These are phyloP conservation scores for Pholiota adiposa DNA, from an alignment of 1,284 basidiomycete species.

Conservation along the genomic window DNA sequence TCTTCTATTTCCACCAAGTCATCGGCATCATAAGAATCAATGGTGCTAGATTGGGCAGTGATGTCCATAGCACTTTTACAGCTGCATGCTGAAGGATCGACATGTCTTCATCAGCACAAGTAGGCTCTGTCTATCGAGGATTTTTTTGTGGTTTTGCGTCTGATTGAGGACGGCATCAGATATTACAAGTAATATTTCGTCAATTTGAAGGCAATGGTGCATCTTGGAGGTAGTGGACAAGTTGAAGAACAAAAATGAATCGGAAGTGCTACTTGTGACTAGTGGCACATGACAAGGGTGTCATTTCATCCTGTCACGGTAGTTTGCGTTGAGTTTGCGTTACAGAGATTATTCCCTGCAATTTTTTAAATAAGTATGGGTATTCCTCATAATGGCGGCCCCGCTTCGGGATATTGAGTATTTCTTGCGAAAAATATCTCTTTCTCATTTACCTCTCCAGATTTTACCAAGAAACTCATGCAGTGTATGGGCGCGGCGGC, in stretches of 20 bases:
- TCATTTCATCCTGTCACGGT: too few species aligned
- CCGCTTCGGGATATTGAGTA: too few species aligned
- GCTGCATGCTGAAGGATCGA: constrained; percentile 14
- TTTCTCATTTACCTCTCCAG: too few species aligned
- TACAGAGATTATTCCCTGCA: too few species aligned
- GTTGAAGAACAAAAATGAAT: neutral
- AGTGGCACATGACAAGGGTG: neutral
- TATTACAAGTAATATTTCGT: neutral
- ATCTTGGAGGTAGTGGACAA: neutral
- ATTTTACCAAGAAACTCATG: too few species aligned
- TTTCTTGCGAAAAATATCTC: too few species aligned
- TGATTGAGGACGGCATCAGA: neutral
- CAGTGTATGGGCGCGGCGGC: too few species aligned
- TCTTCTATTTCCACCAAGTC: constrained; percentile 2
- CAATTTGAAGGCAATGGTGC: neutral
- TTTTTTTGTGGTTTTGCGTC: neutral
- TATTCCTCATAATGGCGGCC: too few species aligned
- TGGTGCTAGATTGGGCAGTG: constrained; percentile 10
- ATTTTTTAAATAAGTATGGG: too few species aligned
- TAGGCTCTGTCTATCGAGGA: constrained; percentile 4
- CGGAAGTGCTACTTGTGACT: neutral
- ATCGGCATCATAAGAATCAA: constrained; percentile 18
- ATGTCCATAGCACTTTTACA: constrained; percentile 13
- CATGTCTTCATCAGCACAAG: constrained; percentile 16
- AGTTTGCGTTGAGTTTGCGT: too few species aligned